Conservation (phyloP, 305 asterid species). For the Nicotiana rustica region DNA sequence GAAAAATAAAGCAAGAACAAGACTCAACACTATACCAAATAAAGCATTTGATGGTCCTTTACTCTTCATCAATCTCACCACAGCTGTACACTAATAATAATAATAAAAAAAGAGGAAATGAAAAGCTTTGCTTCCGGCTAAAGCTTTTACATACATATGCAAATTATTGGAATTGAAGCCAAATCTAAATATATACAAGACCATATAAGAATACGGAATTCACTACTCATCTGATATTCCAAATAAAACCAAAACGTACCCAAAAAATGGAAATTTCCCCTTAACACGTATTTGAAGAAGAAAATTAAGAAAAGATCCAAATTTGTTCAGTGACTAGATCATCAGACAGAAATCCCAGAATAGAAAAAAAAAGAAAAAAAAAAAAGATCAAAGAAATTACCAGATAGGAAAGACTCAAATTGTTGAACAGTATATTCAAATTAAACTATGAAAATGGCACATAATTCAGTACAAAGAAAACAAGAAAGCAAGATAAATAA, state of each 20-base stretch:
- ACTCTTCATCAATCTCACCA: neutral
- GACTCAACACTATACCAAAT: neutral
- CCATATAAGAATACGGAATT: neutral
- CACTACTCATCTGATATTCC: neutral
- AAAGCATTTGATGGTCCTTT: constrained; percentile 27
- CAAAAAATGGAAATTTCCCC: neutral
- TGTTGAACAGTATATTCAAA: neutral
- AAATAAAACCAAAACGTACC: neutral
- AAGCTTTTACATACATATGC: constrained; percentile 37
- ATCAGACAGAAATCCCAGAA: constrained; percentile 37
- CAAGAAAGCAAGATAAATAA: neutral
- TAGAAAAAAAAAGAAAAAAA: constrained; percentile 23
- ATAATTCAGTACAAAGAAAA: neutral
- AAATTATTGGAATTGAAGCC: constrained; percentile 53
- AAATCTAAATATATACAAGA: constrained; percentile 42
- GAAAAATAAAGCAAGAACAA: neutral
- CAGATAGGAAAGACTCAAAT: neutral
- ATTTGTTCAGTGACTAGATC: constrained; percentile 29
- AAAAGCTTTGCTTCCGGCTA: constrained; percentile 40
- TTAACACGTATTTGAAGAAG: neutral
- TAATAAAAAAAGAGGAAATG: neutral
- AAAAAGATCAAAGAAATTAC: constrained; percentile 34
- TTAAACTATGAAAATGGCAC: neutral
- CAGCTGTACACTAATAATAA: neutral
- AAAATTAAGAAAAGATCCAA: constrained; percentile 1